Conservation (phyloP, 2,329 filamentous ascomycete species). For the Ophiostoma populinum region DNA sequence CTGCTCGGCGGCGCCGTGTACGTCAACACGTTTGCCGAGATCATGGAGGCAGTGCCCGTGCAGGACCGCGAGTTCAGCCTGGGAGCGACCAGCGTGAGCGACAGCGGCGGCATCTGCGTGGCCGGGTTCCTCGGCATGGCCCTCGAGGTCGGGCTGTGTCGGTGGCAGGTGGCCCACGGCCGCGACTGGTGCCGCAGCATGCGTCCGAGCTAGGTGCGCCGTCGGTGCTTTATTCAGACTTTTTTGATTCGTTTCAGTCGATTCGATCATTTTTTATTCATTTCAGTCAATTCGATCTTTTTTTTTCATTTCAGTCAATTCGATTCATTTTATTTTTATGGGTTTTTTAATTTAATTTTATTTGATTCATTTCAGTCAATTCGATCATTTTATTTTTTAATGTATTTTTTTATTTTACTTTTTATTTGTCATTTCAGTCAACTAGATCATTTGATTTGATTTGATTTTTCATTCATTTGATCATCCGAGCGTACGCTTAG, state of each 20-base stretch:
- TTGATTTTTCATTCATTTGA: too few species aligned
- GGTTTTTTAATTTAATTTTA: background rate
- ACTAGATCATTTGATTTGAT: too few species aligned
- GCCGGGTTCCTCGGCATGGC: slow-evolving; percentile 71
- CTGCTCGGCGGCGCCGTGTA: slow-evolving; percentile 83
- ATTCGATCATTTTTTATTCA: background rate
- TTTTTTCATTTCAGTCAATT: too few species aligned
- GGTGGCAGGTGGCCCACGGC: slow-evolving; percentile 69
- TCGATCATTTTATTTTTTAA: background rate
- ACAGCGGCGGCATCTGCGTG: slow-evolving; percentile 77
- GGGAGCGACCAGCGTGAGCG: slow-evolving; percentile 77
- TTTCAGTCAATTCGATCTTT: too few species aligned
- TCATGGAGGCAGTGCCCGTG: slow-evolving; percentile 62
- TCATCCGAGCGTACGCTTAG: too few species aligned
- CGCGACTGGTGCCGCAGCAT: slow-evolving; percentile 54
- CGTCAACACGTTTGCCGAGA: slow-evolving; percentile 89
- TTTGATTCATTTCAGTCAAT: background rate
- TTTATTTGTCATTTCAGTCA: too few species aligned
- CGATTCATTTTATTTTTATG: background rate
- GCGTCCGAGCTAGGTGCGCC: slow-evolving; percentile 19
- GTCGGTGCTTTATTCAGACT: background rate
- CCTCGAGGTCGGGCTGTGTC: slow-evolving; percentile 66
- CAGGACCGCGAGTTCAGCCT: slow-evolving; percentile 82
- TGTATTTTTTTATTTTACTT: background rate
- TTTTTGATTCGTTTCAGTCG: background rate